Conservation (phyloP, 129 eudicot species). For the Helichrysum umbraculigerum region DNA sequence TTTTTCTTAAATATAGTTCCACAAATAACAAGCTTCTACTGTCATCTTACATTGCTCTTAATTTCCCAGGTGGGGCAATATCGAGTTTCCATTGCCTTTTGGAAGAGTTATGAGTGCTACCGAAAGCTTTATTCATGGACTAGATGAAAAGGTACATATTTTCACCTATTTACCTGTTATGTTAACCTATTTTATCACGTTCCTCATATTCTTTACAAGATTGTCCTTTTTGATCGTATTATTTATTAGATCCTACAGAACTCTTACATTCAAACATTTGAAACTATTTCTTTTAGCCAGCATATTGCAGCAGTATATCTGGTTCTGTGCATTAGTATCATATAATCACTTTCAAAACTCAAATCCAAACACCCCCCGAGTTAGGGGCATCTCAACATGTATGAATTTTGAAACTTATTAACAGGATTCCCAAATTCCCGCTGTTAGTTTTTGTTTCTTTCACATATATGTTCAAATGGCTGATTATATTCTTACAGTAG, state of each 20-base stretch:
- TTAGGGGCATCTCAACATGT: background rate
- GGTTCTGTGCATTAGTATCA: background rate
- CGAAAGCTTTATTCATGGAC: conserved; percentile 91
- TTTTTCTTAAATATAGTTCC: background rate
- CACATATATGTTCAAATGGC: background rate
- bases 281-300: background rate
- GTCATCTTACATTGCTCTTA: conserved; percentile 21
- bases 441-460: background rate
- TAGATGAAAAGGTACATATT: conserved; percentile 84
- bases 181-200: background rate
- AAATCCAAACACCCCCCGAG: background rate
- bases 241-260: background rate
- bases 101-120: conserved; percentile 99
- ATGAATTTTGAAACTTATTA: background rate
- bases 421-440: background rate
- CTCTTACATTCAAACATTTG: background rate
- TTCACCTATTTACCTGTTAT: background rate
- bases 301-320: background rate
- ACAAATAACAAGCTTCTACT: background rate
- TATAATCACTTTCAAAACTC: background rate
- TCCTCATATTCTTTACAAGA: background rate
- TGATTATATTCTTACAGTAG: background rate
- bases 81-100: conserved; percentile 97
- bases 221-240: background rate
- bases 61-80: conserved; percentile 80